These are phyloP conservation scores for Pecoramyces ruminantium DNA, from an alignment of 192 early-diverging fungal genomes.

Conservation along the genomic window DNA sequence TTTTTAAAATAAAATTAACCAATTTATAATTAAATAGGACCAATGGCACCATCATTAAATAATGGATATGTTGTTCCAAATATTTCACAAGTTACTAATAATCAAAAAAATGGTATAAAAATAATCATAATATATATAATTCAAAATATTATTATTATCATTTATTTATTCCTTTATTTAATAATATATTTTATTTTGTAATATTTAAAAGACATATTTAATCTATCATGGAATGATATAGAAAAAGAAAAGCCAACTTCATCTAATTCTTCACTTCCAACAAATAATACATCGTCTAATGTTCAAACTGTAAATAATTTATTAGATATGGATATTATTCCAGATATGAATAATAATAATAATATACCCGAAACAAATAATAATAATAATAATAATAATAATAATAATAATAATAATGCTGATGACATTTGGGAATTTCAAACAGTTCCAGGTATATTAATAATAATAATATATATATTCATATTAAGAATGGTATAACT, in stretches of 20 bases:
- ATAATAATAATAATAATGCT: background rate
- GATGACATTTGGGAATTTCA: background rate
- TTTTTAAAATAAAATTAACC: no score
- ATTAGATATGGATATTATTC: background rate
- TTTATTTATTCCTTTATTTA: no score
- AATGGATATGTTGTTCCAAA: background rate
- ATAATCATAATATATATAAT: no score
- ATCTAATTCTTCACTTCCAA: background rate
- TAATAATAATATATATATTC: no score
- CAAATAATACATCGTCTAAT: background rate
- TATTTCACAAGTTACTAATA: background rate
- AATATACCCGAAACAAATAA: background rate
- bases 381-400: background rate
- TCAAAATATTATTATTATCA: no score
- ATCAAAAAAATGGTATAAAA: background rate
- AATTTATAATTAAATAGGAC: background rate
- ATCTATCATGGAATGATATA: background rate
- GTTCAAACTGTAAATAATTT: background rate
- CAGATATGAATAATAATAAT: background rate
- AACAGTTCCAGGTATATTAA: background rate
- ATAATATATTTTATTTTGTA: no score
- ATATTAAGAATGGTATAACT: no score
- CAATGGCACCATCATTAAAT: background rate
- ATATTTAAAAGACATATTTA: background rate
- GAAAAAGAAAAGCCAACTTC: background rate